phyloP scores from a whole-genome alignment of 441 rosid species.

The Theobroma grandiflorum region DNA sequence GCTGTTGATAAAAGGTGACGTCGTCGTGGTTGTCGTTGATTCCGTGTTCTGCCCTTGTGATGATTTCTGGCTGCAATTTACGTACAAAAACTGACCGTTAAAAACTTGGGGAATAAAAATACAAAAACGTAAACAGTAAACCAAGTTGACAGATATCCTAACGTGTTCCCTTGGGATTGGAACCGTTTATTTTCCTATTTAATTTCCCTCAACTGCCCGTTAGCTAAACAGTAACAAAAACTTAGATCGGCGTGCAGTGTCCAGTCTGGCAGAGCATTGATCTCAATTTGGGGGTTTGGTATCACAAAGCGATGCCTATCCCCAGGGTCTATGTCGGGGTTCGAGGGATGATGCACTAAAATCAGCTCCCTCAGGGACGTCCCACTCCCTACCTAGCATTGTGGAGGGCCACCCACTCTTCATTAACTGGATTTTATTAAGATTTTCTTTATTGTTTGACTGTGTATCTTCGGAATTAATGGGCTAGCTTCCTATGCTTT shows the following conservation, averaged over 20 bases:
- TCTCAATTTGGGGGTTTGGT: conserved; percentile 18
- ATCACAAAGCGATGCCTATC: background rate
- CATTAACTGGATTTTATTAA: too few relatives aligned
- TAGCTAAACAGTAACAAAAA: background rate
- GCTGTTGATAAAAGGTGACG: conserved; percentile 30
- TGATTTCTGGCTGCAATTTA: conserved; percentile 77
- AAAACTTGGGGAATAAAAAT: background rate
- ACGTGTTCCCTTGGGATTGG: conserved; percentile 19
- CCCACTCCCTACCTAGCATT: background rate
- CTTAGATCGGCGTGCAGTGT: conserved; percentile 1
- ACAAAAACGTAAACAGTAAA: conserved; percentile 28
- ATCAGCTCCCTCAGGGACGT: background rate
- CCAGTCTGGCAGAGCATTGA: background rate
- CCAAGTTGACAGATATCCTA: background rate
- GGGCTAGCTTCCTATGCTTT: background rate
- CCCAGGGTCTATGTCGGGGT: background rate
- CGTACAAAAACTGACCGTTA: conserved; percentile 40
- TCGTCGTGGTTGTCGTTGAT: background rate
- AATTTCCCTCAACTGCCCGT: conserved; percentile 18
- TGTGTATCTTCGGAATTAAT: too few relatives aligned
- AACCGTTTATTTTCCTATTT: background rate
- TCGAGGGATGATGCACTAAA: background rate
- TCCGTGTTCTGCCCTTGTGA: conserved; percentile 41
- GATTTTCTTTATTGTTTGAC: background rate
- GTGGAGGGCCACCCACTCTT: too few relatives aligned